Base-by-base conservation (phyloP, 2,329 filamentous ascomycete genomes). In the Paraconiothyrium sp. region DNA sequence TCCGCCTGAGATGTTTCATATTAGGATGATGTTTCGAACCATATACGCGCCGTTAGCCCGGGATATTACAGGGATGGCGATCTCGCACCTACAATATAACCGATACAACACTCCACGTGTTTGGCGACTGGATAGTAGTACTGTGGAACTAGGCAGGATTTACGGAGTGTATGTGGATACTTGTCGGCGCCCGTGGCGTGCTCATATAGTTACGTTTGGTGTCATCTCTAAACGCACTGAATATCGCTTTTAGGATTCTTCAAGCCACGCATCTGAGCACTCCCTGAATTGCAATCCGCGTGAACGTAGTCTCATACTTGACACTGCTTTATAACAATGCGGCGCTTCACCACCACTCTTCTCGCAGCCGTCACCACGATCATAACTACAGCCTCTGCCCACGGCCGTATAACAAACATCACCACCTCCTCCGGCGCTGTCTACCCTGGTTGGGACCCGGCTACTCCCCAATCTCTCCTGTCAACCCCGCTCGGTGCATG, bases 401-500 rank as follows among this genome's bases (percentile, higher is more conserved):
- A 75, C 49, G 71, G 67, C 47, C 70, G 71, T 30, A 63, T 75
- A 34, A 66, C 65, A 16, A 67, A 68, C 47, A 61, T 72, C 13
- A 72, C 65, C 1, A 70, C 70, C 27, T 66, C 69, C 1, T 49
- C 39, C 6, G 69, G 64, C 27, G 35, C 35, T 1, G 48, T 67
- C 11, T 73, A 75, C 60, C n/a, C 37, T 46, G 71, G 70, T 37
- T 75, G 66, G 67, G 66, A 75, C 46, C 70, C 71, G 10, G 67
- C 61, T 41, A 52, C 60, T 1, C 66, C 67, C 11, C 35, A 58
- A 1, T 9, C 47, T 5, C 34, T 58, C 9, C 55, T 47, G 16
- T 48, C 64, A 2, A 39, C 55, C 7, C 66, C 63, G 20, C 62
- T 73, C 39, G 66, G 67, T 11, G 69, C 70, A 14, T 75, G 71